Evolutionary conservation across 2,329 filamentous ascomycete genomes (phyloP).

Genomic region (Pseudogymnoascus sp.): DNA sequence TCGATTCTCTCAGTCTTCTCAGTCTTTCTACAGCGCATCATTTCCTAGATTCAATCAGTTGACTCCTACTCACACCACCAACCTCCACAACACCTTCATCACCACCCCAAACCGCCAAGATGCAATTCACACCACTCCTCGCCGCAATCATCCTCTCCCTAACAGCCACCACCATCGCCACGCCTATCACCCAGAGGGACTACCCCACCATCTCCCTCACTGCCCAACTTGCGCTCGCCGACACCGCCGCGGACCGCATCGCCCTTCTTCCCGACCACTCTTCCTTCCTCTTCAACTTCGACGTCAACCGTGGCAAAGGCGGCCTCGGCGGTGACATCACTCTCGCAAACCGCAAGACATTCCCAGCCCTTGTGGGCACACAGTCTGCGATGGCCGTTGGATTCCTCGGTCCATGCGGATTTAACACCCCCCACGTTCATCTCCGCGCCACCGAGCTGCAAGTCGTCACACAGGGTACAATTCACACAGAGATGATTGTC

Average conservation of each 20-base stretch:
- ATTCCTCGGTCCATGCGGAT: conserved; percentile 45
- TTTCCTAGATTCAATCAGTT: conserved; percentile 10
- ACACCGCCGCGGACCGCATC: conserved; percentile 37
- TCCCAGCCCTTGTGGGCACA: conserved; percentile 49
- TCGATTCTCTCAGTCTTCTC: neutral
- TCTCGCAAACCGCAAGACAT: conserved; percentile 48
- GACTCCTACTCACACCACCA: neutral
- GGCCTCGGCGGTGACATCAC: conserved; percentile 43
- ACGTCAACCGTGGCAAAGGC: conserved; percentile 27
- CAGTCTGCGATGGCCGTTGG: conserved; percentile 45
- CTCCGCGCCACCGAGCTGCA: conserved; percentile 48
- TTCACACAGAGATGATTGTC: conserved; percentile 46
- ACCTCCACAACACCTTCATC: neutral
- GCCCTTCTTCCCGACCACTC: conserved; percentile 36
- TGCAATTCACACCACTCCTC: conserved; percentile 31
- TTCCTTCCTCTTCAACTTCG: conserved; percentile 46
- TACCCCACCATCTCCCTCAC: conserved; percentile 13
- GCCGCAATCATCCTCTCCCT: conserved; percentile 35
- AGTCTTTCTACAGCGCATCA: neutral
- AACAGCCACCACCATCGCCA: conserved; percentile 27
- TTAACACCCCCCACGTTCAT: conserved; percentile 52
- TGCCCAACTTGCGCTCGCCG: conserved; percentile 22
- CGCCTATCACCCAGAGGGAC: conserved; percentile 19
- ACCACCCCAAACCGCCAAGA: conserved; percentile 23
- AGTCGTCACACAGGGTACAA: conserved; percentile 41